A percentile compares a stretch with the other conserved stretches of the same genome.
phyloP scores from a whole-genome alignment of 345 rosid species.

The Erodium maritimum region DNA sequence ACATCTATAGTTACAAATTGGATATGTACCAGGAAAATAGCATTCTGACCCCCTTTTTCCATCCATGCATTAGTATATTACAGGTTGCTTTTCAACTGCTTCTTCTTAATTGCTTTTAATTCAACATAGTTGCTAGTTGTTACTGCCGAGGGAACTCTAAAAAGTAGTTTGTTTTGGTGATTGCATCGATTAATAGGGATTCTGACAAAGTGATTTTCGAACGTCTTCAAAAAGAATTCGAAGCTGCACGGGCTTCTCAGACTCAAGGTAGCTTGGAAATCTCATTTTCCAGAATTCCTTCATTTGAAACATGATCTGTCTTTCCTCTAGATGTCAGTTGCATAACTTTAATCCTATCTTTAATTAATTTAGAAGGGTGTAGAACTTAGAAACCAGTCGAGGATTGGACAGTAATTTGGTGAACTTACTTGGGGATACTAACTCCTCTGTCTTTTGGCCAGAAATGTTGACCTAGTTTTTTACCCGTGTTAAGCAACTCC shows the following conservation, averaged over 20 bases:
- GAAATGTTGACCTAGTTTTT: not conserved
- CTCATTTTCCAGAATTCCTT: not conserved
- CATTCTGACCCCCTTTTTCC: too few species aligned
- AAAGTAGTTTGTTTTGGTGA: conserved; percentile 5
- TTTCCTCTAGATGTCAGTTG: not conserved
- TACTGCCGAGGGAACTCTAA: not conserved
- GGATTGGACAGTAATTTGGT: not conserved
- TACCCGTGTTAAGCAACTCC: not conserved
- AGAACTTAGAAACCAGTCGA: not conserved
- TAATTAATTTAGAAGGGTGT: not conserved
- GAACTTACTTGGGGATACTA: not conserved
- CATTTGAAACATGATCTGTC: not conserved
- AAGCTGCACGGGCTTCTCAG: conserved; percentile 72
- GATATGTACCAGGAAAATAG: too few species aligned
- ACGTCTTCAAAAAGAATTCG: conserved; percentile 82
- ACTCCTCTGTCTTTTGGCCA: not conserved
- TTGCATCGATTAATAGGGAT: conserved; percentile 42
- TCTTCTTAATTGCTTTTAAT: not conserved
- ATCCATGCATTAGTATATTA: too few species aligned
- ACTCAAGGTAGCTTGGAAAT: conserved; percentile 40
- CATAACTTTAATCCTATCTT: not conserved
- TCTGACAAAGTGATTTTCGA: conserved; percentile 80
- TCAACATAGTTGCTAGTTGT: not conserved
- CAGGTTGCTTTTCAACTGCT: not conserved
- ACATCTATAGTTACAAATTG: too few species aligned